Percentiles rank a stretch among this genome's conserved stretches.
phyloP scores from a whole-genome alignment of 148 eudicot genomes.

The Drosera capensis region DNA sequence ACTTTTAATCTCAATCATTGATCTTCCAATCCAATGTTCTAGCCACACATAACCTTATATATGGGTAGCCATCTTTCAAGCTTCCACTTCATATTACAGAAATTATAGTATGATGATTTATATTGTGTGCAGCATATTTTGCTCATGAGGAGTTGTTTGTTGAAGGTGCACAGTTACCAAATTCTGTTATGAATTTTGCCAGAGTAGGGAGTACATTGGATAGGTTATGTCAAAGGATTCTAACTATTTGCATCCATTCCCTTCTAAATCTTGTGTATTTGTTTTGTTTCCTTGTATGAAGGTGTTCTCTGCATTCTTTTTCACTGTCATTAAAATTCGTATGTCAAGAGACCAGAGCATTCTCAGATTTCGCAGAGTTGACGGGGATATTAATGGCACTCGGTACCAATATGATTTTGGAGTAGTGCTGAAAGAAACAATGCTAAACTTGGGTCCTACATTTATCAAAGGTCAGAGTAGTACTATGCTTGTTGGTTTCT shows the following conservation, averaged over 20 bases:
- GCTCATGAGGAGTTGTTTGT: too few species aligned
- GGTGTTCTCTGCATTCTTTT: slow-evolving; percentile 71
- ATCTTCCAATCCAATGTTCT: too few species aligned
- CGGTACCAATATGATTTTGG: slow-evolving; percentile 48
- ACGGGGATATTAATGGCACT: slow-evolving; percentile 16
- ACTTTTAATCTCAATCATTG: too few species aligned
- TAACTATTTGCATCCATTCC: not conserved
- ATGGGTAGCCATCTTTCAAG: too few species aligned
- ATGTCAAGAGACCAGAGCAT: slow-evolving; percentile 27
- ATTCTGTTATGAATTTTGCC: too few species aligned
- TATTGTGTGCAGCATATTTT: too few species aligned
- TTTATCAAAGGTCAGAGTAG: slow-evolving; percentile 62
- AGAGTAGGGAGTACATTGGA: too few species aligned
- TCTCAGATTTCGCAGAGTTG: slow-evolving; percentile 16
- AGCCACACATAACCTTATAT: too few species aligned
- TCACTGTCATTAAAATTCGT: slow-evolving; percentile 58
- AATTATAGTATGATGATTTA: too few species aligned
- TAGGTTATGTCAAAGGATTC: not conserved
- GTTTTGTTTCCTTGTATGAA: slow-evolving; percentile 14
- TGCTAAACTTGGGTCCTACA: slow-evolving; percentile 79
- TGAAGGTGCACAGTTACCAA: too few species aligned
- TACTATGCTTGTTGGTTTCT: not conserved
- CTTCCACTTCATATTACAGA: too few species aligned
- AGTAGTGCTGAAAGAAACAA: slow-evolving; percentile 62
- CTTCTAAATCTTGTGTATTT: slow-evolving; percentile 2